Conservation (phyloP, 129 eudicot species). For the Solidago caesia region DNA sequence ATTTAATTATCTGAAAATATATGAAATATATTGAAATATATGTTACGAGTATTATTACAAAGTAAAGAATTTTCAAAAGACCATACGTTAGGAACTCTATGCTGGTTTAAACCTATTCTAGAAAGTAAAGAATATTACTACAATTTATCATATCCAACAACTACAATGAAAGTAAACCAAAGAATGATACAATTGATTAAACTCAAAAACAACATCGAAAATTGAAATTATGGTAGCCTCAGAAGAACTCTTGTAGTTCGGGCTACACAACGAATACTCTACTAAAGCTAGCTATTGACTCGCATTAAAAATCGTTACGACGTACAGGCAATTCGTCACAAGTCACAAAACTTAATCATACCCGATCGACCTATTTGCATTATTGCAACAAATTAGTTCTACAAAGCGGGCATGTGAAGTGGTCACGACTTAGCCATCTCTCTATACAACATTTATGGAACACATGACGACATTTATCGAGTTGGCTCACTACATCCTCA, state of each 20-base stretch:
- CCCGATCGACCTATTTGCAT: slow-evolving; percentile 3
- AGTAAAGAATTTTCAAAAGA: too few species aligned
- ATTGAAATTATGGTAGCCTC: slow-evolving; percentile 14
- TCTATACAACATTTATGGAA: slow-evolving; percentile 54
- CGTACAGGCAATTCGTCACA: not conserved
- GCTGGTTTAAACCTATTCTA: too few species aligned
- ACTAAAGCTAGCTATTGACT: not conserved
- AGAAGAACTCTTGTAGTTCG: not conserved
- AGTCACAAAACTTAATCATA: not conserved
- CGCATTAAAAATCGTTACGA: not conserved
- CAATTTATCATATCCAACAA: too few species aligned
- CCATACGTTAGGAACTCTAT: too few species aligned
- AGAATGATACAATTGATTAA: not conserved
- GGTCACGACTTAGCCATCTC: slow-evolving; percentile 46
- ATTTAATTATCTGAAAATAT: too few species aligned
- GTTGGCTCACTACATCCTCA: slow-evolving; percentile 47
- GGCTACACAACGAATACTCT: slow-evolving; percentile 22
- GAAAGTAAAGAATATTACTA: too few species aligned
- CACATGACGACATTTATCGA: slow-evolving; percentile 49
- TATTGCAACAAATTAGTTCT: slow-evolving; percentile 39
- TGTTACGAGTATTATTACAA: too few species aligned
- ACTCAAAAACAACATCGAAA: not conserved
- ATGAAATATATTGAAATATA: too few species aligned
- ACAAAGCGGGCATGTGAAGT: slow-evolving; percentile 72
- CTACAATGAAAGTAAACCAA: not conserved